Evolutionary conservation across 768 basidiomycete species (phyloP).

Genomic region (Mycena pura): DNA sequence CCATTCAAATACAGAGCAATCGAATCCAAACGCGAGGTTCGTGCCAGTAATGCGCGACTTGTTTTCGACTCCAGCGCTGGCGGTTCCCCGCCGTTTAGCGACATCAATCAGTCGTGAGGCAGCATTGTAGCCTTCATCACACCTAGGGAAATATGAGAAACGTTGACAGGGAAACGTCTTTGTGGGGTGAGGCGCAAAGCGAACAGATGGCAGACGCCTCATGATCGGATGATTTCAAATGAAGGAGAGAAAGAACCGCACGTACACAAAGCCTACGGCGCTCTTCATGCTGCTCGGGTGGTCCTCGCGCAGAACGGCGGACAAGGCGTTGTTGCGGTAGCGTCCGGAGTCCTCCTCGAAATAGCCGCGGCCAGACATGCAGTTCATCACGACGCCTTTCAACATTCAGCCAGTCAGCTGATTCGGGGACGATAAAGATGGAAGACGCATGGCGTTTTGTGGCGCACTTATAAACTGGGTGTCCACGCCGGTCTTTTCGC

Average conservation of each 20-base stretch:
- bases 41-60: neutral
- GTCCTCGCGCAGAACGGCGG: constrained; percentile 3
- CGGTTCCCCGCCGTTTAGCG: neutral
- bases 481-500: constrained; percentile 4
- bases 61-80: neutral
- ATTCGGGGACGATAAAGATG: too few relatives aligned
- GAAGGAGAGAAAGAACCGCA: neutral
- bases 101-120: neutral
- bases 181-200: too few relatives aligned
- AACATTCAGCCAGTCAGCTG: neutral
- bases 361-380: neutral
- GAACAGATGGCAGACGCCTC: too few relatives aligned
- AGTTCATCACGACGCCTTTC: constrained; percentile 4
- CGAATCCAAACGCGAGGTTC: constrained; percentile 3
- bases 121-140: constrained; percentile 6
- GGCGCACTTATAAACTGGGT: neutral
- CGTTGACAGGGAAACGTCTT: too few relatives aligned
- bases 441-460: neutral
- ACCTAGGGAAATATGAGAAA: too few relatives aligned
- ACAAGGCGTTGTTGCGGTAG: neutral
- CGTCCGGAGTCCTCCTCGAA: neutral
- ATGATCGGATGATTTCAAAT: neutral
- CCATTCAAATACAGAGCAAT: constrained; percentile 4
- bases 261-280: neutral
- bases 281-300: constrained; percentile 6